Evolutionary conservation across 2,329 filamentous ascomycete genomes (phyloP), one percentile per base, ranked within the genome.

Genomic region (Blastomyces parvus): DNA sequence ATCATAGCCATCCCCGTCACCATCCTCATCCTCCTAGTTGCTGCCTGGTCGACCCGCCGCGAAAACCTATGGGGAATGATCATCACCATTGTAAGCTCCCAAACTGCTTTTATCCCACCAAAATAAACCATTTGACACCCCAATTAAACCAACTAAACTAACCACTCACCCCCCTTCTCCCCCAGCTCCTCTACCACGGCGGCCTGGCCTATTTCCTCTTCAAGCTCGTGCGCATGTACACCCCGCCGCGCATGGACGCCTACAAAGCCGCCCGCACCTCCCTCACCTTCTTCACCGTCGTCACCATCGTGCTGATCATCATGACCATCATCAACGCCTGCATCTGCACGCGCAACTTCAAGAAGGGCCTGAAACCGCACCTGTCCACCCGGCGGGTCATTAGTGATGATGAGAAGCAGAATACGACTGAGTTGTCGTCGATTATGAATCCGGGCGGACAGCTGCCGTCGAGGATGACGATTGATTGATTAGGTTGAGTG

Each of bases 201-300:
- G 93, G 87, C 48, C 84, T 97, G 67, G 90, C 87, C 63, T 99
- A 97, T 80, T 99, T 99, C 81, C 84, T 96, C 73, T 99, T 97
- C 85, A 99, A 99, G 82, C 86, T 99, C 62, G 88, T 94, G 64
- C 90, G 94, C 74, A 99, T 99, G 86, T 99, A 96, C 77, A 86
- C 88, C 69, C 79, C 84, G 13, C 74, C 74, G 53, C 84, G 85
- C 69, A 74, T 73, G 60, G 62, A 74, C 0, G 81, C 85, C 67
- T 99, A 97, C 79, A 74, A 82, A 60, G 88, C 93, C 4, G 93
- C 94, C 46, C 85, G 88, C 66, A 89, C 88, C 72, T 93, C 89
- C 19, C 82, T 99, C 72, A 97, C 93, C 5, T 90, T 91, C 64
- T 99, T 99, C 72, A 93, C 94, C 60, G 86, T 96, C 66, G 88